Percentiles rank a stretch among this genome's conserved stretches.
phyloP scores from a whole-genome alignment of 495 filamentous ascomycete species.

The Aspergillus diversus region DNA sequence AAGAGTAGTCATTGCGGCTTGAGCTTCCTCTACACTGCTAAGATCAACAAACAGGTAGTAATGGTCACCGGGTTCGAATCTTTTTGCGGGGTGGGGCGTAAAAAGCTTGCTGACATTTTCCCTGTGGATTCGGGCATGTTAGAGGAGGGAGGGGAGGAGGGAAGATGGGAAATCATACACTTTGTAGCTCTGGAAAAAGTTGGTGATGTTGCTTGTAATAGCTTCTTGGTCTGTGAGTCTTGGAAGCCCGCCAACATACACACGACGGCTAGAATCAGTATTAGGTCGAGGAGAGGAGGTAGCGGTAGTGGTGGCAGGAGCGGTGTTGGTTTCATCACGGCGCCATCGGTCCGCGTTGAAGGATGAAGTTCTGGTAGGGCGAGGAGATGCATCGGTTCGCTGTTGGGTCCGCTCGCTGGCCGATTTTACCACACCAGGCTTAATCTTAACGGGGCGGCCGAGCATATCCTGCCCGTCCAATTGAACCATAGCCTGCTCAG shows the following conservation, averaged over 20 bases:
- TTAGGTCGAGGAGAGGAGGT: slow-evolving; percentile 26
- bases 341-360: slow-evolving; percentile 44
- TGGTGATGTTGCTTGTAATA: slow-evolving; percentile 55
- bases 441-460: slow-evolving; percentile 62
- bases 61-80: slow-evolving; percentile 57
- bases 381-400: slow-evolving; percentile 27
- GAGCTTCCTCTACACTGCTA: slow-evolving; percentile 55
- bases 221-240: slow-evolving; percentile 58
- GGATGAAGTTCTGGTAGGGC: slow-evolving; percentile 25
- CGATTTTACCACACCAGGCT: slow-evolving; percentile 57
- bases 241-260: slow-evolving; percentile 68
- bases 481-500: slow-evolving; percentile 57
- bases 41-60: slow-evolving; percentile 74
- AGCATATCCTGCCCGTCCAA: slow-evolving; percentile 57
- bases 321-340: slow-evolving; percentile 24
- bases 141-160: slow-evolving; percentile 2
- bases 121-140: slow-evolving; percentile 21
- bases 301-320: slow-evolving; percentile 9
- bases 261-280: slow-evolving; percentile 52
- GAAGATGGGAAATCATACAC: slow-evolving; percentile 37
- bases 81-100: slow-evolving; percentile 56
- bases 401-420: slow-evolving; percentile 34
- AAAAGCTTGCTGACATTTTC: slow-evolving; percentile 68
- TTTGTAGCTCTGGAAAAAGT: slow-evolving; percentile 62
- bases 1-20: slow-evolving; percentile 48